A percentile compares a stretch with the other conserved stretches of the same genome.
phyloP scores from a whole-genome alignment of 2,329 filamentous ascomycete genomes.

The Sarocladiaceae sp. region DNA sequence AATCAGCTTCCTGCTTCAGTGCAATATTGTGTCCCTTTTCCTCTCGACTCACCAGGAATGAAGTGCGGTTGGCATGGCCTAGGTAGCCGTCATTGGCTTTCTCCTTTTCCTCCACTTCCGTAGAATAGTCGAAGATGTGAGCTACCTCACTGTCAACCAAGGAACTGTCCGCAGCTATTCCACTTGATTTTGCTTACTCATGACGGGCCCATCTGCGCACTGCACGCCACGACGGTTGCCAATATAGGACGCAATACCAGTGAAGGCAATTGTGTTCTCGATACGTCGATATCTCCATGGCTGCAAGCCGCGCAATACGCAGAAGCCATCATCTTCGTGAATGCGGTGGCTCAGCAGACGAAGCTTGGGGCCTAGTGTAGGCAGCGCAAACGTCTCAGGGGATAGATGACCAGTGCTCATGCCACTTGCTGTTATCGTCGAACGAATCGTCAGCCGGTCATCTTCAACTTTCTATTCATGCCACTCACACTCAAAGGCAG shows the following conservation, averaged over 20 bases:
- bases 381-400: conserved; percentile 3
- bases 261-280: conserved; percentile 2
- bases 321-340: conserved; percentile 6
- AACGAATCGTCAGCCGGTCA: neutral
- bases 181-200: neutral
- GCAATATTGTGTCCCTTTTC: no score
- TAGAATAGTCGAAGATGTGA: conserved; percentile 6
- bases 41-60: neutral
- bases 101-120: conserved; percentile 5
- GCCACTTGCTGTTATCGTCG: neutral
- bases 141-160: neutral
- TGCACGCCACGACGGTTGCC: conserved; percentile 6
- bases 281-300: neutral
- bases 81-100: conserved; percentile 1
- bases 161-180: neutral
- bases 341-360: neutral
- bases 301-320: conserved; percentile 8
- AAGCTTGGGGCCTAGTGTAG: conserved; percentile 1
- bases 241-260: conserved; percentile 8
- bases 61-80: conserved; percentile 2
- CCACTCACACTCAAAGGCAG: neutral
- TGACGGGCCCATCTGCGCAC: neutral
- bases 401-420: conserved; percentile 3
- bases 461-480: neutral
- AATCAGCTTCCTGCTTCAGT: no score